Evolutionary conservation across 495 filamentous ascomycete species (phyloP).

Genomic region (Penicillium egyptiacum): DNA sequence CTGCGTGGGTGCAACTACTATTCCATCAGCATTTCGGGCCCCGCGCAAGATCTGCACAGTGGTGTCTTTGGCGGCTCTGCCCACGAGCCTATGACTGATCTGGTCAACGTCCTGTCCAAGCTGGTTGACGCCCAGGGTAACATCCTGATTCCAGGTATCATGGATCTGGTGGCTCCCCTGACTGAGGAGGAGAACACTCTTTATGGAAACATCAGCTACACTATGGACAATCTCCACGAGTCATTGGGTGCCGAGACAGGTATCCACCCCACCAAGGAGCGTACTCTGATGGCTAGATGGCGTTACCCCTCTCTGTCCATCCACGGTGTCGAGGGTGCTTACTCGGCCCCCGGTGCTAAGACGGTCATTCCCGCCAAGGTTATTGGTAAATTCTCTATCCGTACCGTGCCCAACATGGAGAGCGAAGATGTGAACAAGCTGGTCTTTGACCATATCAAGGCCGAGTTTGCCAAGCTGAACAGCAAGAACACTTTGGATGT

Average conservation of each 20-base stretch:
- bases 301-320: conserved; percentile 91
- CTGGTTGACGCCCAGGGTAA: conserved; percentile 88
- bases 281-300: conserved; percentile 93
- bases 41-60: conserved; percentile 90
- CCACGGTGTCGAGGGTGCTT: conserved; percentile 94
- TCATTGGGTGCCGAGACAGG: conserved; percentile 82
- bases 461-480: conserved; percentile 75
- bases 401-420: conserved; percentile 97
- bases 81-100: conserved; percentile 97
- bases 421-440: conserved; percentile 79
- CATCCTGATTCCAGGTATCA: conserved; percentile 85
- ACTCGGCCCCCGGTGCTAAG: conserved; percentile 91
- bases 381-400: conserved; percentile 95
- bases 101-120: conserved; percentile 74
- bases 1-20: conserved; percentile 99
- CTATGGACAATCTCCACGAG: conserved; percentile 91
- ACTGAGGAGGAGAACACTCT: conserved; percentile 82
- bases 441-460: conserved; percentile 76
- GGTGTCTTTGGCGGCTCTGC: conserved; percentile 95
- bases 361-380: conserved; percentile 99
- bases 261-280: conserved; percentile 81
- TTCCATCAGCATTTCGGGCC: conserved; percentile 79
- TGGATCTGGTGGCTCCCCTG: conserved; percentile 85
- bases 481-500: conserved; percentile 90
- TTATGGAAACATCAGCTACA: conserved; percentile 85